Evolutionary conservation across 2,329 filamentous ascomycete species (phyloP).

Genomic region (Exserohilum rostratum): DNA sequence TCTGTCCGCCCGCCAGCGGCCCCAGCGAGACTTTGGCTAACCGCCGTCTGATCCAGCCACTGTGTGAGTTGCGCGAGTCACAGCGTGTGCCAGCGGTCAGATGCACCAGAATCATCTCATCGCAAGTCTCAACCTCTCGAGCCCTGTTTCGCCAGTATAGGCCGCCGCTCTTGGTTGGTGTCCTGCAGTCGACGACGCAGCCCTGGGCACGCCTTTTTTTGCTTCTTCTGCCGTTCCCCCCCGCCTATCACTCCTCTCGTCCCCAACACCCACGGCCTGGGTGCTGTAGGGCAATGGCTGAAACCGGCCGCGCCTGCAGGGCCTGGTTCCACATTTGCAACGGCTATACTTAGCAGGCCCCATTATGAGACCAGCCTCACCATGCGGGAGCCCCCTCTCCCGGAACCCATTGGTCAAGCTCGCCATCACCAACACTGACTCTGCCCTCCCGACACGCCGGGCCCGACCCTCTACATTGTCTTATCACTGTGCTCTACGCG

Average conservation of each 20-base stretch:
- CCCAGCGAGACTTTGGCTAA: slow-evolving; percentile 24
- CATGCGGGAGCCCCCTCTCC: slow-evolving; percentile 33
- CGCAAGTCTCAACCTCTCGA: slow-evolving; percentile 3
- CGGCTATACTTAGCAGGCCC: slow-evolving; percentile 45
- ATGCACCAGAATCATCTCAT: slow-evolving; percentile 19
- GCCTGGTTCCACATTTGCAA: slow-evolving; percentile 44
- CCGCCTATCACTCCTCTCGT: slow-evolving; percentile 8
- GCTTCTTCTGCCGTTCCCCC: neutral
- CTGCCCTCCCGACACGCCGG: neutral
- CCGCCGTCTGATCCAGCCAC: slow-evolving; percentile 32
- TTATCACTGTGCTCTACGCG: slow-evolving; percentile 7
- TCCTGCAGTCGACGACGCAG: no score
- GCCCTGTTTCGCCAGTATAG: slow-evolving; percentile 17
- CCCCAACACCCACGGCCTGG: slow-evolving; percentile 14
- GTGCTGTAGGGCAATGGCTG: slow-evolving; percentile 38
- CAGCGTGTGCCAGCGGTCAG: slow-evolving; percentile 35
- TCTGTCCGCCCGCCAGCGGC: slow-evolving; percentile 1
- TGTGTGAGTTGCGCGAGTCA: slow-evolving; percentile 32
- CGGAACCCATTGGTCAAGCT: slow-evolving; percentile 34
- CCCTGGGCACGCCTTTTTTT: no score
- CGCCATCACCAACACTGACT: slow-evolving; percentile 10
- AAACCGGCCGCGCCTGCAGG: slow-evolving; percentile 41
- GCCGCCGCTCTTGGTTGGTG: no score
- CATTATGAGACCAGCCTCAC: slow-evolving; percentile 23
- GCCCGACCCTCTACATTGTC: neutral